Conservation (phyloP, 2,329 filamentous ascomycete genomes). For the Celoporthe dispersa region DNA sequence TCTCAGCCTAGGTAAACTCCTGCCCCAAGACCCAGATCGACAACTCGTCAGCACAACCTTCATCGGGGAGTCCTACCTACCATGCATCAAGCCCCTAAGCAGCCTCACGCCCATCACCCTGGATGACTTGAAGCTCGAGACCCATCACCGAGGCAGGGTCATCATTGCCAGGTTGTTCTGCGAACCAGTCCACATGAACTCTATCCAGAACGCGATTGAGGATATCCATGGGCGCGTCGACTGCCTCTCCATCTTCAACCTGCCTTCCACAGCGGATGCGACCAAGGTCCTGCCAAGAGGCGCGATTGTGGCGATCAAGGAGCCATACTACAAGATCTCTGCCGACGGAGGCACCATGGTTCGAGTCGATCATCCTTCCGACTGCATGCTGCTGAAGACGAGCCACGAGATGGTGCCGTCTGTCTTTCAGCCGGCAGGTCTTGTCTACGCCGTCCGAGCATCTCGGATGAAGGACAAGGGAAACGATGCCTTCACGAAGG, state of each 20-base stretch:
- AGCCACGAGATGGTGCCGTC: not conserved
- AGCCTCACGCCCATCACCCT: slow-evolving; percentile 22
- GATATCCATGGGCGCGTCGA: slow-evolving; percentile 76
- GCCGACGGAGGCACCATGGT: slow-evolving; percentile 38
- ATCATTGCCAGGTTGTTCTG: slow-evolving; percentile 24
- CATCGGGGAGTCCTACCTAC: slow-evolving; percentile 27
- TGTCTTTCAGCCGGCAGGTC: not conserved
- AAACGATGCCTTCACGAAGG: not conserved
- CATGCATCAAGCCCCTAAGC: slow-evolving; percentile 21
- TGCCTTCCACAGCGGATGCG: slow-evolving; percentile 30
- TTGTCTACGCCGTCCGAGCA: not conserved
- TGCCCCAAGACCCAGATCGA: not conserved
- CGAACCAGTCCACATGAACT: slow-evolving; percentile 14
- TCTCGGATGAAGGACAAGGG: slow-evolving; percentile 24
- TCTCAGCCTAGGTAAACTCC: not conserved
- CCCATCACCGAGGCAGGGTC: slow-evolving; percentile 29
- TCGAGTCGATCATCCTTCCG: slow-evolving; percentile 43
- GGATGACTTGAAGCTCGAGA: slow-evolving; percentile 27
- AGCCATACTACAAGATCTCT: slow-evolving; percentile 41
- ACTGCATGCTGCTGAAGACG: slow-evolving; percentile 36
- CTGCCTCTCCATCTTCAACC: slow-evolving; percentile 68
- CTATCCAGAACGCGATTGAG: slow-evolving; percentile 62
- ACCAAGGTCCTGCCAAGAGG: slow-evolving; percentile 40
- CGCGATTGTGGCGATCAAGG: slow-evolving; percentile 41
- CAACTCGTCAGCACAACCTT: not conserved